phyloP scores from a whole-genome alignment of 2,329 filamentous ascomycete species.

The Microsporum audouinii region DNA sequence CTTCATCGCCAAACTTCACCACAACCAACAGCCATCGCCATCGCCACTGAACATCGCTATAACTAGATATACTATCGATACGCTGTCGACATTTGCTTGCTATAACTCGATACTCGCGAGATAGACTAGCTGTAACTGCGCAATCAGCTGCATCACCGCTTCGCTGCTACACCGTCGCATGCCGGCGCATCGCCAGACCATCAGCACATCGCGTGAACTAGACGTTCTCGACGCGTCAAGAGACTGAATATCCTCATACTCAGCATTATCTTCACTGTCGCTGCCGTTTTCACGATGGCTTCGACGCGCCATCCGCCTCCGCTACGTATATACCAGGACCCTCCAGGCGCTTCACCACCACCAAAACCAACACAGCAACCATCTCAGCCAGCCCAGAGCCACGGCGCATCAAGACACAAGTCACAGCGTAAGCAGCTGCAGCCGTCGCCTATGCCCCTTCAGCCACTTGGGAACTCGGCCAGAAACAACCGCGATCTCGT shows the following conservation, averaged over 20 bases:
- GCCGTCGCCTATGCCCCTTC: conserved; percentile 42
- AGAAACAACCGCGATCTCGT: conserved; percentile 47
- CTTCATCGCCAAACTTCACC: not conserved
- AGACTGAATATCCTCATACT: conserved; percentile 11
- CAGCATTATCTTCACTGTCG: conserved; percentile 8
- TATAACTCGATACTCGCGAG: too few relatives aligned
- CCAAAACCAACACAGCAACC: conserved; percentile 28
- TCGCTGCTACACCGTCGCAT: not conserved
- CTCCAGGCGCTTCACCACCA: conserved; percentile 26
- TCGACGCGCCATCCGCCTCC: conserved; percentile 34
- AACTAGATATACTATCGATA: too few relatives aligned
- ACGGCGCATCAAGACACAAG: conserved; percentile 14
- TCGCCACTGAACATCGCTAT: not conserved
- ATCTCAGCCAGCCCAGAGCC: conserved; percentile 7
- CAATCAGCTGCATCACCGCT: not conserved
- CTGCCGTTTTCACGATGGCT: conserved; percentile 23
- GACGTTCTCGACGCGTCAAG: conserved; percentile 22
- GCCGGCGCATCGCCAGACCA: not conserved
- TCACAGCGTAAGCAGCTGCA: conserved; percentile 35
- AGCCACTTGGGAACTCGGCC: conserved; percentile 28
- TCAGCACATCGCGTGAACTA: not conserved
- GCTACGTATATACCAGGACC: conserved; percentile 50
- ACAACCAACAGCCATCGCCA: not conserved
- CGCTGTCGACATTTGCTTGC: too few relatives aligned
- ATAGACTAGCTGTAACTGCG: too few relatives aligned